These are phyloP conservation scores for Jaltomata sinuosa DNA, from an alignment of 257 asterid genomes.

Conservation along the genomic window DNA sequence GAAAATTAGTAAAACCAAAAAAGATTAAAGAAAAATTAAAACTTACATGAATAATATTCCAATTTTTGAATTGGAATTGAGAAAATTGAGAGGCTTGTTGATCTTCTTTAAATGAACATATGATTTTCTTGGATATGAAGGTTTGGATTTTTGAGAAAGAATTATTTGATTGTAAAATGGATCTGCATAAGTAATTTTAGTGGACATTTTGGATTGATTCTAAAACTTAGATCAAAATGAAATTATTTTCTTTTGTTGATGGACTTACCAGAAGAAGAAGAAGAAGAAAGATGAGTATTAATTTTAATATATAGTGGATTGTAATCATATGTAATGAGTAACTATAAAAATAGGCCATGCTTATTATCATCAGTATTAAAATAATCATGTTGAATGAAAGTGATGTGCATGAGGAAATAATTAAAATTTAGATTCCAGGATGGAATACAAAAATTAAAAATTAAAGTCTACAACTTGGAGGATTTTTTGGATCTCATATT, in stretches of 20 bases:
- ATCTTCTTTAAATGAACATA: not conserved
- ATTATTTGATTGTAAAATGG: not conserved
- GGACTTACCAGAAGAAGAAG: not conserved
- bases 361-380: not conserved
- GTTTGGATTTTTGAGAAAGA: not conserved
- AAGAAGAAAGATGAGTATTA: not conserved
- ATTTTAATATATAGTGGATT: not conserved
- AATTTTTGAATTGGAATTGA: slow-evolving; percentile 7
- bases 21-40: not conserved
- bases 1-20: not conserved
- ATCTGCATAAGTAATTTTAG: slow-evolving; percentile 11
- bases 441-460: not conserved
- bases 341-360: not conserved
- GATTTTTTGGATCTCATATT: not conserved
- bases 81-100: slow-evolving; percentile 8
- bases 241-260: not conserved
- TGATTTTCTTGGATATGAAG: not conserved
- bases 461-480: not conserved
- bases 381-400: not conserved
- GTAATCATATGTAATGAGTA: not conserved
- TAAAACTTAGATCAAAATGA: not conserved
- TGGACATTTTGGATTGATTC: slow-evolving; percentile 4
- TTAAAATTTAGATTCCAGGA: not conserved
- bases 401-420: not conserved
- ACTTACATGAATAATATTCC: slow-evolving; percentile 11